Base-by-base conservation (phyloP, 805 yeast genomes). In the Wickerhamiella dianesei region DNA sequence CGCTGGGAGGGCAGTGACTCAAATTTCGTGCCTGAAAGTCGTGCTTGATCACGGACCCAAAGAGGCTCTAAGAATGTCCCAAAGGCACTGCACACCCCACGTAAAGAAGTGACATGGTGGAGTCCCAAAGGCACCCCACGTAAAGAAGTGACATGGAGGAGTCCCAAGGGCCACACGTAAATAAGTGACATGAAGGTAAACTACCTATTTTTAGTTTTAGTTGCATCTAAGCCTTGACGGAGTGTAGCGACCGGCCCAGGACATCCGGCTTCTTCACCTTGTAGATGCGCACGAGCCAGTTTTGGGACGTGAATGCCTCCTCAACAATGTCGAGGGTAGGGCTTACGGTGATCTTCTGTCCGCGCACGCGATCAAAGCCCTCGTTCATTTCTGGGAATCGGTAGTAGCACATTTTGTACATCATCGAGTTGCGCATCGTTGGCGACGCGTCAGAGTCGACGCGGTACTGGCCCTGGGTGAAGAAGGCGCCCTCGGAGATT, bases 251-350 rank as follows among this genome's bases (percentile, higher is more conserved):
- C 56, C 99, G 78, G 43, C 97, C 98, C 54, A 84, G 76, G 50
- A 76, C 77, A 64, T 92, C 98, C 49, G 74, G 71, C 50, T 86
- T 89, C 66, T 87, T 92, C 55, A 92, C 83, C 71, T 86, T 83
- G 70, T 85, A 92, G 51, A 92, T 76, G 67, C 98, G 78, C 17
- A 92, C 96, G 56, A 92, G 75, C 96, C 96, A 94, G 72, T 92
- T 94, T 62, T 87, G 95, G 42, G 89, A 73, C 1, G 98, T 92
- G 68, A 80, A 92, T 0, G 81, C 98, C 71, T 92, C 98, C 58
- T 92, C 97, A 37, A 89, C 71, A 45, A 80, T 80, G 60, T 80
- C 80, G 57, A 89, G 71, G 37, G 75, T 71, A 32, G 73, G 73
- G 40, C 75, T 70, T 44, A 60, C 59, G 12, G 79, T 76, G 53